Conservation (phyloP, 2,329 filamentous ascomycete genomes). For the Neofusicoccum sp. region DNA sequence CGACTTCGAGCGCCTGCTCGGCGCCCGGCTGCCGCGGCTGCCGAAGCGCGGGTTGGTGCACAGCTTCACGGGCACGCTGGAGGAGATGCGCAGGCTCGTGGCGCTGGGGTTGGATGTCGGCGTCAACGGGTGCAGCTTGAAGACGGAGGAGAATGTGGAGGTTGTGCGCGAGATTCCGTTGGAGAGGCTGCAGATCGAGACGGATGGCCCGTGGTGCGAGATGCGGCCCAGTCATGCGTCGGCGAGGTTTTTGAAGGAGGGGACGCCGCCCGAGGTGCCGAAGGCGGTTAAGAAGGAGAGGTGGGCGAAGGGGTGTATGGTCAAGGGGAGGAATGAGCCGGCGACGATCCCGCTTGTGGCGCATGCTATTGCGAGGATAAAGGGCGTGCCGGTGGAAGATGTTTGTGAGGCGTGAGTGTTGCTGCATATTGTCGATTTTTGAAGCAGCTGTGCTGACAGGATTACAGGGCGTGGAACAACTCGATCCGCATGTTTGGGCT, state of each 20-base stretch:
- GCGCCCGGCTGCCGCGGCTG: constrained; percentile 64
- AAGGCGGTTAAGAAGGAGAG: constrained; percentile 95
- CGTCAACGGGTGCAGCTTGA: constrained; percentile 72
- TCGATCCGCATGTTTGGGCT: constrained; percentile 45
- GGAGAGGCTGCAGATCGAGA: constrained; percentile 87
- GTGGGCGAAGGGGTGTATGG: constrained; percentile 83
- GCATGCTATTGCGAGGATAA: constrained; percentile 84
- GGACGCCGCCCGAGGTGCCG: constrained; percentile 67
- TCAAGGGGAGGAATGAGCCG: constrained; percentile 94
- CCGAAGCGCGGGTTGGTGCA: constrained; percentile 69
- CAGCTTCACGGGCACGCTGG: constrained; percentile 42
- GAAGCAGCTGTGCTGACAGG: not conserved
- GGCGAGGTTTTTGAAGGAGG: constrained; percentile 68
- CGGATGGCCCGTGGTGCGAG: constrained; percentile 89
- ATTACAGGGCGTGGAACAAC: constrained; percentile 39
- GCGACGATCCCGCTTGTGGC: constrained; percentile 84
- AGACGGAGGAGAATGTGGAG: constrained; percentile 86
- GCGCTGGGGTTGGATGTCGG: constrained; percentile 47
- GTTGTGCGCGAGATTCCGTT: constrained; percentile 81
- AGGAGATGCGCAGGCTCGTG: constrained; percentile 45
- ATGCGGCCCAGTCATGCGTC: constrained; percentile 67
- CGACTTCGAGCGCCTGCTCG: constrained; percentile 78
- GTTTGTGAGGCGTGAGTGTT: constrained; percentile 73
- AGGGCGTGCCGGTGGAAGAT: constrained; percentile 76
- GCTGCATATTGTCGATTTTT: not conserved